Base-by-base conservation (phyloP, 2,329 filamentous ascomycete species). In the Ampelomyces quisqualis region DNA sequence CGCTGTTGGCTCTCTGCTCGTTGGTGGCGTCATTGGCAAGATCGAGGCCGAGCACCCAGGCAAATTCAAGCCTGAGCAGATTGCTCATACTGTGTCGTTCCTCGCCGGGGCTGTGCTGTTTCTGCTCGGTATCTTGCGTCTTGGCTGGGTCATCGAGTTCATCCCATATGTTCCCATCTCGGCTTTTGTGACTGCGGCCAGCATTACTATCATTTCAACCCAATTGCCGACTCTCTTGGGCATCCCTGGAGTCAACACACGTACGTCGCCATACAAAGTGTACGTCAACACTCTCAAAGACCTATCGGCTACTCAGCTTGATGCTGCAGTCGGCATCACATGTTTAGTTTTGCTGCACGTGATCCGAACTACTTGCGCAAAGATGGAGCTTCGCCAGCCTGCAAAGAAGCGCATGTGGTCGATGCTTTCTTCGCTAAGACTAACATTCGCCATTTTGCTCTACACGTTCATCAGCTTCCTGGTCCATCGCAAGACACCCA, bases 171-270 rank as follows among this genome's bases (percentile, higher is more conserved):
- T 89, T 1, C 88, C 90, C 0, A 88, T 97, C 38, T 90, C 88
- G 0, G 90, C 93, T 2, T 97, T 95, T 74, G 96, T 97, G 87
- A 97, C 93, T 0, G 91, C 91, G 2, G 95, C 91, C 4, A 90
- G 91, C 44, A 79, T 97, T 65, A 95, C 81, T 57, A 97, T 97
- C 63, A 82, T 81, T 6, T 79, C 82, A 14, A 90, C 91, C 21
- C 91, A 97, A 67, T 75, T 95, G 4, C 85, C 87, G 1, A 78
- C 78, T 1, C 72, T 96, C 68, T 79, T 97, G 70, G 91, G 93
- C 4, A 82, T 95, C 60, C 77, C 74, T 0, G 79, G 79, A 15
- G 84, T 91, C 65, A 80, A 83, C 45, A 93, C 84, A 4, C 77
- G 88, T 53, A 88, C 81, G 13, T 70, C 88, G 0, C 89, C 91